Base-by-base conservation (phyloP, 2,329 filamentous ascomycete species). In the Lanzia echinophila region DNA sequence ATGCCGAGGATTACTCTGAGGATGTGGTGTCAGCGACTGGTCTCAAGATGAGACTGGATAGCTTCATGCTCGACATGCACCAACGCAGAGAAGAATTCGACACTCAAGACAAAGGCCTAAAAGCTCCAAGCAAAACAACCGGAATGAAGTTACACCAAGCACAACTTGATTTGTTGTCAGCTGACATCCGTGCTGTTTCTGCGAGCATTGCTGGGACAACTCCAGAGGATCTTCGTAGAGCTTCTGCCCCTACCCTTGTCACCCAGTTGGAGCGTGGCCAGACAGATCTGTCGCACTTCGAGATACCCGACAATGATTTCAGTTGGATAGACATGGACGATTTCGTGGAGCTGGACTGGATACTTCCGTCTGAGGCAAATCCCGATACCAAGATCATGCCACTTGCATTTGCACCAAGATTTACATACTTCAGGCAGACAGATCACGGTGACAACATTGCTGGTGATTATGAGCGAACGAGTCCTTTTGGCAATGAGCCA, bases 291-390 rank as follows among this genome's bases (percentile, higher is more conserved):
- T 95, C 91, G 0, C 86, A 87, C 50, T 99, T 99, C 67, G 92
- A 86, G 0, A 99, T 99, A 47, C 92, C 94, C 0, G 94, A 99
- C 68, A 88, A 95, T 52, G 94, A 99, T 65, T 84, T 90, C 62
- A 90, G 86, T 53, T 99, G 94, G 94, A 91, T 99, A 58, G 94
- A 99, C 66, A 97, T 99, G 90, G 94, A 99, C 67, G 94, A 99
- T 68, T 99, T 99, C 70, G 91, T 99, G 31, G 94, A 99, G 69
- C 75, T 99, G 20, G 95, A 96, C 68, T 97, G 92, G 92, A 91
- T 96, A 51, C 72, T 96, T 22, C 92, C 92, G 0, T 87, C 89
- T 13, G 89, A 95, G 66, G 83, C 87, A 32, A 95, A 96, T 61
- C 91, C 92, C 0, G 87, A 95, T 61, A 97, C 92, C 0, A 91